Evolutionary conservation across 441 rosid genomes (phyloP), one percentile per base, ranked within the genome.

Genomic region (Manihot esculenta): DNA sequence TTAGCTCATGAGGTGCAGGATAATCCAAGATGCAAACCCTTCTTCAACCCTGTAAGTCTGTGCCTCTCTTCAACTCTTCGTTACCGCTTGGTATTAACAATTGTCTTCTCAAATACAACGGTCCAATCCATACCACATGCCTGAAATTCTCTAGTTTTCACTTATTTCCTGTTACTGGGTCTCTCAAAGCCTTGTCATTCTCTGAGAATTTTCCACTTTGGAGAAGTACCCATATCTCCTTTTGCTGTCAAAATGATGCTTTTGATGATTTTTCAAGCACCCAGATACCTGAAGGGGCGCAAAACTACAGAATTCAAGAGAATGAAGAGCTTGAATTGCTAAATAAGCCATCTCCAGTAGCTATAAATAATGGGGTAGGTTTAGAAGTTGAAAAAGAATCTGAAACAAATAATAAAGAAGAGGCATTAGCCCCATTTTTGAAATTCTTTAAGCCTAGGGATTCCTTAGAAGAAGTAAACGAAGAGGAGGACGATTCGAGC

Each of bases 391-490:
- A 78, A 61, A 63, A 77, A 14, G 76, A 75, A 26, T 17, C 66
- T 72, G 76, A 66, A 8, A 78, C 79, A 33, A 41, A 74, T 64
- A 81, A 71, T 23, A 77, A 82, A 18, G 94, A 85, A 14, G 95
- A 90, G 77, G 87, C 88, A 20, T 80, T 94, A 15, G 86, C 88
- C 58, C 99, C 97, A 51, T 92, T 94, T 74, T 53, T 92, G 79
- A 94, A 89, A 84, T 89, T 89, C 79, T 89, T 92, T 72, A 87
- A 87, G 77, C 82, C 85, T 18, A 82, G 66, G 49, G 82, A 79
- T 65, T 71, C 86, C 0, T 27, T 66, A 55, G 84, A 72, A 20
- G 84, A 73, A 45, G 73, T 42, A 3, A 82, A 8, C 2, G 85
- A 71, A 41, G 72, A 70, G 62, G 71, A 13, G 47, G 64, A 30